Conservation (phyloP, 1,284 basidiomycete genomes). For the Cryptococcus sp. region DNA sequence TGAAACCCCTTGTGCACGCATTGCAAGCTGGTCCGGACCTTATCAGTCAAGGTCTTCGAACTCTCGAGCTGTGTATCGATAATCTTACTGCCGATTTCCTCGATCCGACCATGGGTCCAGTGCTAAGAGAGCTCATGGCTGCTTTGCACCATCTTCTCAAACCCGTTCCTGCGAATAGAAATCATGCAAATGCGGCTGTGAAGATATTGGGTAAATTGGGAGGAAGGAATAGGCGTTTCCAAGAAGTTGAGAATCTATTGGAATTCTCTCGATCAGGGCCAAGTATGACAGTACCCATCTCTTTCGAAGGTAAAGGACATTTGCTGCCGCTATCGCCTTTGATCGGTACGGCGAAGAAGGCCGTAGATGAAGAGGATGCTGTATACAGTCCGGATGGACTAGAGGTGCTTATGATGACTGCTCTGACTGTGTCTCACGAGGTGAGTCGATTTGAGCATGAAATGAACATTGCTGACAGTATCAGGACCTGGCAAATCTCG, state of each 20-base stretch:
- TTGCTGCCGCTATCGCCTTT: constrained; percentile 68
- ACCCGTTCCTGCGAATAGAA: constrained; percentile 84
- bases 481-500: constrained; percentile 26
- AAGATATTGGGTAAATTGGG: constrained; percentile 97
- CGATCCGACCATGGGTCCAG: constrained; percentile 91
- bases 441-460: constrained; percentile 48
- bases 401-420: constrained; percentile 68
- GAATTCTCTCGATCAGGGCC: constrained; percentile 67
- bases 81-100: constrained; percentile 98
- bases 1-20: constrained; percentile 93
- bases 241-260: constrained; percentile 75
- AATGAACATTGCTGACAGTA: constrained; percentile 2
- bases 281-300: constrained; percentile 64
- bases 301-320: constrained; percentile 67
- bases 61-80: constrained; percentile 98
- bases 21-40: constrained; percentile 83
- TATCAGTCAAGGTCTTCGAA: constrained; percentile 91
- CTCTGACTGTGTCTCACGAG: constrained; percentile 70
- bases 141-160: constrained; percentile 86
- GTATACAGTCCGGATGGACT: constrained; percentile 71
- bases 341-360: constrained; percentile 65
- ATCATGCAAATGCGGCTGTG: constrained; percentile 90
- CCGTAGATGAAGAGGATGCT: constrained; percentile 59
- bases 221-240: constrained; percentile 83
- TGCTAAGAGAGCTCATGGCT: constrained; percentile 89